Conservation (phyloP, 257 asterid species). For the Misopates orontium region DNA sequence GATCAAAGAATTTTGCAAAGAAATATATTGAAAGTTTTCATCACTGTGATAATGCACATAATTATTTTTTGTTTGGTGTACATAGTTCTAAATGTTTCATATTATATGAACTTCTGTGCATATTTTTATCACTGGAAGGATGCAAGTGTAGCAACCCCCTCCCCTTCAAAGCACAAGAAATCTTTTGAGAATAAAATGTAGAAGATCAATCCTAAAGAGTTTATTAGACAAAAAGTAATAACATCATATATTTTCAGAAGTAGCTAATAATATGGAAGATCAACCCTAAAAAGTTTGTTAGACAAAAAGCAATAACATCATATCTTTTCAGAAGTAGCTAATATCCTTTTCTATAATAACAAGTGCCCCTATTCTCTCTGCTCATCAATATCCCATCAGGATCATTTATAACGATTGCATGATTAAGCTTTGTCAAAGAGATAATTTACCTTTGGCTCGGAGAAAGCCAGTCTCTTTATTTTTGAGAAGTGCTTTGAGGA, state of each 20-base stretch:
- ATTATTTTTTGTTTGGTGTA: no score
- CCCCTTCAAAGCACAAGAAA: no score
- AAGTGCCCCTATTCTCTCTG: no score
- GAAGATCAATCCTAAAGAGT: not conserved
- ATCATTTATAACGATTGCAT: not conserved
- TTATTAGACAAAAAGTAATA: not conserved
- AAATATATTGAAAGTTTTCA: no score
- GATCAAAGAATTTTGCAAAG: no score
- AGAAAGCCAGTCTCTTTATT: conserved; percentile 87
- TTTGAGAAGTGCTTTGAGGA: conserved; percentile 95
- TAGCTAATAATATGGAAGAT: not conserved
- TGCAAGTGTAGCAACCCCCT: no score
- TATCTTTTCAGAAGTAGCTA: not conserved
- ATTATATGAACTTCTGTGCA: no score
- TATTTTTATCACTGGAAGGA: no score
- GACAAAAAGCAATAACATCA: not conserved
- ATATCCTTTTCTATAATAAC: not conserved
- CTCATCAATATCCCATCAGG: no score
- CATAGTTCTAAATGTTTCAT: no score
- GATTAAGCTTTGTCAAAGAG: not conserved
- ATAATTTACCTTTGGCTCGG: conserved; percentile 79
- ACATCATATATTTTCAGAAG: not conserved
- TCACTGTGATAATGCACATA: no score
- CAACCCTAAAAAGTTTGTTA: not conserved
- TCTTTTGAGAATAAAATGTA: no score